Base-by-base conservation (phyloP, 768 basidiomycete species). In the Lenzites betulinus region DNA sequence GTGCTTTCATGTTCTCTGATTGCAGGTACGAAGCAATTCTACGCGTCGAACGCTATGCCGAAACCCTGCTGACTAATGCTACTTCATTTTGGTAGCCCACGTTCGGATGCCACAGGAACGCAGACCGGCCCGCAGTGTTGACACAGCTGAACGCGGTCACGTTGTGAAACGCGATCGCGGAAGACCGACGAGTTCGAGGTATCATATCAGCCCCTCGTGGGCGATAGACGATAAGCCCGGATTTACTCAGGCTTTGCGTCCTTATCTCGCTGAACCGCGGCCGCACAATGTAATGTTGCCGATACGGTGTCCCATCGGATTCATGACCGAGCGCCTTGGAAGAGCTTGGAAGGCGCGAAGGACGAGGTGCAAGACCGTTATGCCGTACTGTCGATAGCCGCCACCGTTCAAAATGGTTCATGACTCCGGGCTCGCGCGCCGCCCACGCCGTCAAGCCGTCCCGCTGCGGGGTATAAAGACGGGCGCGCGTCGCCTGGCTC, bases 81-180 rank as follows among this genome's bases (percentile, higher is more conserved):
- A n/a, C n/a, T n/a, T n/a, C n/a, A n/a, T n/a, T n/a, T n/a, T n/a
- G n/a, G n/a, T n/a, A n/a, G n/a, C n/a, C n/a, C n/a, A n/a, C n/a
- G n/a, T n/a, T n/a, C n/a, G n/a, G n/a, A n/a, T n/a, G n/a, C n/a
- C n/a, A n/a, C n/a, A n/a, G n/a, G n/a, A n/a, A n/a, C n/a, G n/a
- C 12, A n/a, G 7, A 30, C 33, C 12, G 3, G 33, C 25, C 7
- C 23, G 3, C 7, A 11, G 43, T 13, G 44, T 46, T 25, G 2
- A 46, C 22, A 9, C 7, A n/a, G 9, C 44, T 25, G 22, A 8
- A 57, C 55, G 26, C 55, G 47, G 38, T 57, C 47, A 57, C 55
- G 55, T 57, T 57, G 18, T n/a, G 12, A 13, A 49, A 49, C 47
- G 46, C 55, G 55, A 25, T 49, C 25, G 23, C 46, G 36, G 54